phyloP scores from a whole-genome alignment of 176 grass and related monocot species.

The Musa itinerans region DNA sequence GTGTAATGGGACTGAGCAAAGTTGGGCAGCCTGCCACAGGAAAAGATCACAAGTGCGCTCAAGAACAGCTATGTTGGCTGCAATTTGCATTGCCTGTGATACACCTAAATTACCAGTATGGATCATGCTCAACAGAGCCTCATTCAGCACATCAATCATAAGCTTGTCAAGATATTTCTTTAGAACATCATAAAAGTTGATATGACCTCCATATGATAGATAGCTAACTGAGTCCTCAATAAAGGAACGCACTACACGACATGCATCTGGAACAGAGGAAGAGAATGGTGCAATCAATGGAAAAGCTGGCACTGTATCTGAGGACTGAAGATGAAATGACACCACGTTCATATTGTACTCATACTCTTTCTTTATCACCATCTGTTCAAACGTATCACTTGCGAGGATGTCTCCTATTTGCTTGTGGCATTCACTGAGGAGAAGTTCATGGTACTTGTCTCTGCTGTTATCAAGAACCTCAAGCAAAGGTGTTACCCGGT shows the following conservation, averaged over 20 bases:
- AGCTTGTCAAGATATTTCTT: conserved; percentile 81
- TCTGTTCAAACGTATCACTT: conserved; percentile 42
- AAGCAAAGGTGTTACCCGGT: conserved; percentile 33
- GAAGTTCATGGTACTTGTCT: conserved; percentile 56
- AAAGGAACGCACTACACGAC: conserved; percentile 60
- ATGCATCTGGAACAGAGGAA: conserved; percentile 68
- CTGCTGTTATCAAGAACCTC: conserved; percentile 57
- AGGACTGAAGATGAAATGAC: conserved; percentile 52
- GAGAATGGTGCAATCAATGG: conserved; percentile 73
- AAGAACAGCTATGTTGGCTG: conserved; percentile 60
- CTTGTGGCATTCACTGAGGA: conserved; percentile 56
- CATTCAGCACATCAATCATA: conserved; percentile 80
- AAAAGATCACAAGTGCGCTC: conserved; percentile 81
- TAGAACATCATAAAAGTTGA: conserved; percentile 56
- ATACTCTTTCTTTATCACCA: conserved; percentile 61
- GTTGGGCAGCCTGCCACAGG: conserved; percentile 58
- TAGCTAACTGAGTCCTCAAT: conserved; percentile 73
- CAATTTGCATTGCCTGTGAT: conserved; percentile 65
- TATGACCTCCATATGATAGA: conserved; percentile 46
- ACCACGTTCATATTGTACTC: conserved; percentile 60
- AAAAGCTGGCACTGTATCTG: conserved; percentile 43
- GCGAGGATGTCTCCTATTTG: conserved; percentile 43
- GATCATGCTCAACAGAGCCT: conserved; percentile 55
- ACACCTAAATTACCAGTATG: conserved; percentile 47
- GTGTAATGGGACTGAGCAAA: conserved; percentile 53